These are phyloP conservation scores for Tremellales sp. DNA, from an alignment of 1,284 basidiomycete species.

Conservation along the genomic window DNA sequence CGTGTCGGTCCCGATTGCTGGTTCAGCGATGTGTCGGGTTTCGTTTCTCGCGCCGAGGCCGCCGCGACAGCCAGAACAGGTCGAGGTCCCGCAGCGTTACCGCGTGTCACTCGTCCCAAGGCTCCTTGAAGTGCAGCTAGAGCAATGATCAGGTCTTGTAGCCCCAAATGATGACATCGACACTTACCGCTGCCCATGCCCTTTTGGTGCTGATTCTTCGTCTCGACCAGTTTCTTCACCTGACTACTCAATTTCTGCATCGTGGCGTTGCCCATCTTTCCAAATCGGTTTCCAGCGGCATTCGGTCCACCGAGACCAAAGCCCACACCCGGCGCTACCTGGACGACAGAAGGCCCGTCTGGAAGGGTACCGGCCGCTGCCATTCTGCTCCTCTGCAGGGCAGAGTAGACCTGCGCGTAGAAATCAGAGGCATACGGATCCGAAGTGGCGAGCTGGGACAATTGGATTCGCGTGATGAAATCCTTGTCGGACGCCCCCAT, in stretches of 20 bases:
- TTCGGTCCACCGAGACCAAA: slow-evolving; percentile 65
- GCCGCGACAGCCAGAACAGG: slow-evolving; percentile 82
- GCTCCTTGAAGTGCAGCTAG: slow-evolving; percentile 75
- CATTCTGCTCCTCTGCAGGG: slow-evolving; percentile 70
- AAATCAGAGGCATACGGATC: slow-evolving; percentile 98
- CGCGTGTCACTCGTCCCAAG: slow-evolving; percentile 85
- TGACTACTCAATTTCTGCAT: slow-evolving; percentile 98
- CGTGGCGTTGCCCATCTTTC: slow-evolving; percentile 66
- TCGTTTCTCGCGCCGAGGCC: slow-evolving; percentile 44
- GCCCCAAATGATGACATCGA: no score
- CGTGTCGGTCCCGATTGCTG: slow-evolving; percentile 49
- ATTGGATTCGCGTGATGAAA: slow-evolving; percentile 98
- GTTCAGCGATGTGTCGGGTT: slow-evolving; percentile 47
- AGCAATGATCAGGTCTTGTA: slow-evolving; percentile 1
- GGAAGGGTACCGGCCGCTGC: slow-evolving; percentile 52
- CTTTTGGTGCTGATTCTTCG: slow-evolving; percentile 78
- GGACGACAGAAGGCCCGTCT: slow-evolving; percentile 68
- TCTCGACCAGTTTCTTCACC: slow-evolving; percentile 93
- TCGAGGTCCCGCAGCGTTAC: slow-evolving; percentile 70
- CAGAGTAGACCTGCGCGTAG: slow-evolving; percentile 93
- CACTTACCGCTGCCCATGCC: slow-evolving; percentile 69
- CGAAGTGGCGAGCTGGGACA: slow-evolving; percentile 91
- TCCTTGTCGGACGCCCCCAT: slow-evolving; percentile 94
- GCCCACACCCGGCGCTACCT: slow-evolving; percentile 69
- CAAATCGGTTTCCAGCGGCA: slow-evolving; percentile 56